Conservation (phyloP, 2,329 filamentous ascomycete genomes). For the Podosphaera xanthii region DNA sequence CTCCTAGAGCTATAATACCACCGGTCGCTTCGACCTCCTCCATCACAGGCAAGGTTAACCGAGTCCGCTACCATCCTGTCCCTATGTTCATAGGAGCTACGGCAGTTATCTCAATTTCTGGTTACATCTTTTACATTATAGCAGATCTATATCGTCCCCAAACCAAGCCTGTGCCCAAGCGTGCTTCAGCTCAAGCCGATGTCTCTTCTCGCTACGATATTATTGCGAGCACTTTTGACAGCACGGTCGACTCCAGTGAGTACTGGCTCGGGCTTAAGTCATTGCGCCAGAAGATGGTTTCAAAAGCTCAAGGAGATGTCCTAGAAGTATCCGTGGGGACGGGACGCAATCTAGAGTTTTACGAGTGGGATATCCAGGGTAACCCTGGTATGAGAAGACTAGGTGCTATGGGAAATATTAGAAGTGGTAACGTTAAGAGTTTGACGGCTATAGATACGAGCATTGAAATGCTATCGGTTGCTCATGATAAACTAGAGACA, state of each 20-base stretch:
- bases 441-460: conserved; percentile 42
- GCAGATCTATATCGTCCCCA: conserved; percentile 12
- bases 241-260: conserved; percentile 32
- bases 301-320: conserved; percentile 29
- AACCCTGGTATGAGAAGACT: conserved; percentile 9
- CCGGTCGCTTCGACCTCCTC: background rate
- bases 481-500: conserved; percentile 27
- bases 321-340: conserved; percentile 41
- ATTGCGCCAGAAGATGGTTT: conserved; percentile 26
- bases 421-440: conserved; percentile 22
- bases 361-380: conserved; percentile 26
- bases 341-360: conserved; percentile 35
- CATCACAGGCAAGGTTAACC: background rate
- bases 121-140: conserved; percentile 16
- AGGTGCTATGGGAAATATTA: conserved; percentile 7
- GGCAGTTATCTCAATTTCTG: conserved; percentile 2
- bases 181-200: conserved; percentile 9
- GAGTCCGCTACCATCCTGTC: background rate
- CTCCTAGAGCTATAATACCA: background rate
- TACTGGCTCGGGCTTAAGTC: conserved; percentile 30
- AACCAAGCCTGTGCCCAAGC: conserved; percentile 10
- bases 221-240: conserved; percentile 32
- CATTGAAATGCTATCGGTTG: conserved; percentile 34
- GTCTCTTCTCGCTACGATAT: conserved; percentile 15
- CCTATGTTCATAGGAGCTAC: background rate